These are phyloP conservation scores for Sicyos edulis DNA, from an alignment of 306 rosid genomes.

Conservation along the genomic window DNA sequence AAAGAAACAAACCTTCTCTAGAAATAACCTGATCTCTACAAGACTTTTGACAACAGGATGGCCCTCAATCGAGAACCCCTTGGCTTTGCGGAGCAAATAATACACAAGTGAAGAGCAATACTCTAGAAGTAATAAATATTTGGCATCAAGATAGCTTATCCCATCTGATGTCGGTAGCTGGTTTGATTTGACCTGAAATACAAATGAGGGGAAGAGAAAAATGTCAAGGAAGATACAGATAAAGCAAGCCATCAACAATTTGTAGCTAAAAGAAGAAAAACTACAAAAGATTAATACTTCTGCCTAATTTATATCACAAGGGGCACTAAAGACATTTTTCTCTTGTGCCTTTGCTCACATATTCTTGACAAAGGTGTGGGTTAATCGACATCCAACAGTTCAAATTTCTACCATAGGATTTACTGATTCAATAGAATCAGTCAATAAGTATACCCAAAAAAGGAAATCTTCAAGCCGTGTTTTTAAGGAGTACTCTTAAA, in stretches of 20 bases:
- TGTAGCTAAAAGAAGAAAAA: neutral
- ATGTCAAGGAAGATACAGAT: constrained; percentile 6
- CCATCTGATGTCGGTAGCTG: constrained; percentile 65
- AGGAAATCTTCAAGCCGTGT: too few relatives aligned
- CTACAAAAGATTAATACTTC: neutral
- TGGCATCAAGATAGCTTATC: constrained; percentile 82
- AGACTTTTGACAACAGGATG: constrained; percentile 68
- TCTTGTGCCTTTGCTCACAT: neutral
- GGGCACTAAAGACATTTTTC: neutral
- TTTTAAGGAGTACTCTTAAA: neutral
- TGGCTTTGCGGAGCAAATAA: constrained; percentile 70
- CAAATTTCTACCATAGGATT: neutral
- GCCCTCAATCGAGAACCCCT: constrained; percentile 63
- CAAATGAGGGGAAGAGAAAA: neutral
- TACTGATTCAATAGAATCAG: neutral
- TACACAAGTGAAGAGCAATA: constrained; percentile 84
- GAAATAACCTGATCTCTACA: constrained; percentile 69
- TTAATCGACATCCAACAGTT: neutral
- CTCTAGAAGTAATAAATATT: constrained; percentile 63
- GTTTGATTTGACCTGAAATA: constrained; percentile 13
- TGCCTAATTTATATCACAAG: neutral
- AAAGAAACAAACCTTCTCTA: constrained; percentile 62
- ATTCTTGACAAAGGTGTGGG: neutral
- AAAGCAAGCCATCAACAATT: neutral
- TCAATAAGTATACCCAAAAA: neutral